phyloP scores from a whole-genome alignment of 805 yeast genomes.

The Scheffersomyces amazonensis region DNA sequence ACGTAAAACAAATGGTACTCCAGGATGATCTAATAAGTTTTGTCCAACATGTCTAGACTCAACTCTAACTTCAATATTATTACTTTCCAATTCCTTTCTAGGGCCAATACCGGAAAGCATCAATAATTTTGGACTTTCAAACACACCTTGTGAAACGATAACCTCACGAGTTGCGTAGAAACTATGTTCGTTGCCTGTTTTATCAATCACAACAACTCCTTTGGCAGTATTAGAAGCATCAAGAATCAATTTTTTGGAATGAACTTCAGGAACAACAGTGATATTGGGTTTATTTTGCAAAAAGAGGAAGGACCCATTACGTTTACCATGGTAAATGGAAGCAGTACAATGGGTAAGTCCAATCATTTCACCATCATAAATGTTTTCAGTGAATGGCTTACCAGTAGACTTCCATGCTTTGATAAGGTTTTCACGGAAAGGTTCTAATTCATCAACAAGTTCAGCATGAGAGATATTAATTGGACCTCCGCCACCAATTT shows the following conservation, averaged over 20 bases:
- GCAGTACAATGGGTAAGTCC: conserved; percentile 17
- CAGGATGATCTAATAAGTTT: conserved; percentile 28
- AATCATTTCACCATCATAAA: conserved; percentile 15
- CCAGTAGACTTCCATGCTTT: conserved; percentile 13
- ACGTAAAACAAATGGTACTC: conserved; percentile 19
- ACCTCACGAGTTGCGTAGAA: conserved; percentile 21
- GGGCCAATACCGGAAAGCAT: conserved; percentile 30
- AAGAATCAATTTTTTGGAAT: conserved; percentile 18
- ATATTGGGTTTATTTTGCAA: conserved; percentile 15
- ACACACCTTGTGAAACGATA: conserved; percentile 23
- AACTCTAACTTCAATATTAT: conserved; percentile 19
- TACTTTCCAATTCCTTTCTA: conserved; percentile 17
- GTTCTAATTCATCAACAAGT: conserved; percentile 14
- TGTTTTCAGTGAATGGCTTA: conserved; percentile 15
- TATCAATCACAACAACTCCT: conserved; percentile 20
- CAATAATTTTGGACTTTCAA: conserved; percentile 26
- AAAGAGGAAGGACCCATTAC: conserved; percentile 17
- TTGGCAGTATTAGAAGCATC: conserved; percentile 13
- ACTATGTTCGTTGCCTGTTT: conserved; percentile 15
- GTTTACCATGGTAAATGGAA: conserved; percentile 16
- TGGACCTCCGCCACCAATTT: conserved; percentile 18
- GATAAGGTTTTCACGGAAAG: conserved; percentile 8
- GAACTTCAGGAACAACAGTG: conserved; percentile 21
- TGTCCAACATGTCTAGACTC: conserved; percentile 28
- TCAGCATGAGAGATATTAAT: conserved; percentile 19